Percentiles rank a stretch among this genome's conserved stretches.
Conservation (phyloP, 2,329 filamentous ascomycete species). For the Ramichloridium luteum region DNA sequence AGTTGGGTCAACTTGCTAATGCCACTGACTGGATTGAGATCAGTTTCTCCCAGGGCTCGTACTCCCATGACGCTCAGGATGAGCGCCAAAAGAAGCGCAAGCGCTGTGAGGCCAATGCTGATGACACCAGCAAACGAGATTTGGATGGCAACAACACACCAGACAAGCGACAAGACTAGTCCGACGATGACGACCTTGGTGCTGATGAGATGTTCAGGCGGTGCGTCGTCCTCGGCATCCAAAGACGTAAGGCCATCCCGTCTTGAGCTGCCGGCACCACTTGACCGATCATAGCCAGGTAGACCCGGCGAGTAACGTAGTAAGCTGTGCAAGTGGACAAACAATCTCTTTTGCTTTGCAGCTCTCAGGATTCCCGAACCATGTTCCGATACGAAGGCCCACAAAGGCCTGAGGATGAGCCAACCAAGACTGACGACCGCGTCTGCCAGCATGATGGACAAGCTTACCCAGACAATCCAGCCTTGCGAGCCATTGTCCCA, state of each 20-base stretch:
- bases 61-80: slow-evolving; percentile 53
- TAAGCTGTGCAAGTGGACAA: no score
- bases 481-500: slow-evolving; percentile 93
- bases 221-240: slow-evolving; percentile 59
- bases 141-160: slow-evolving; percentile 74
- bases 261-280: no score
- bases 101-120: slow-evolving; percentile 66
- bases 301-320: no score
- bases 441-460: slow-evolving; percentile 94
- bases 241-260: no score
- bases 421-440: slow-evolving; percentile 78
- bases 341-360: slow-evolving; percentile 16
- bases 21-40: slow-evolving; percentile 89
- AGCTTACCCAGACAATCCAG: slow-evolving; percentile 95
- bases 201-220: slow-evolving; percentile 68
- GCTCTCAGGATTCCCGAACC: slow-evolving; percentile 22
- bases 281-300: slow-evolving; percentile 16
- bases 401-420: slow-evolving; percentile 53
- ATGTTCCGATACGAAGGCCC: slow-evolving; percentile 35
- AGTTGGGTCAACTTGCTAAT: slow-evolving; percentile 95
- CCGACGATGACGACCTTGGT: slow-evolving; percentile 59
- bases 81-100: slow-evolving; percentile 70
- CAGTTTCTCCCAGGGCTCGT: slow-evolving; percentile 62
- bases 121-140: slow-evolving; percentile 74
- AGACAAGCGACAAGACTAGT: slow-evolving; percentile 59